Evolutionary conservation across 1,284 basidiomycete genomes (phyloP), one percentile per base, ranked within the genome.

Genomic region (Mycena citricolor): DNA sequence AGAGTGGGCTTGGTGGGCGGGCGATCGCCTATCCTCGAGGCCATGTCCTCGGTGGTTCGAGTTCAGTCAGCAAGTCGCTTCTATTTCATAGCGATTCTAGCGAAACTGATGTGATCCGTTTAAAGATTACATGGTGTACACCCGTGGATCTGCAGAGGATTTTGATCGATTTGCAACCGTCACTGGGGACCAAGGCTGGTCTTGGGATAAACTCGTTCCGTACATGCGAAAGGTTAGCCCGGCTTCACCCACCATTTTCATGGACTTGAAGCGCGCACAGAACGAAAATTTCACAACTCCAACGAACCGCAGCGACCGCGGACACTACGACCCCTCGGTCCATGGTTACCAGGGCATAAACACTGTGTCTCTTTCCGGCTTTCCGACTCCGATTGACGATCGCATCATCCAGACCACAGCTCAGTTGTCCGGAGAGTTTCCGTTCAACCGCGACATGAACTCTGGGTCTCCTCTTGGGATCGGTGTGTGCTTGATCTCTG

Each of bases 131-230:
- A 47, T 62, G 50, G 44, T 56, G 11, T 65, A 64, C 37, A 61
- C 56, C 6, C 55, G 62, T 13, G 64, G 63, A 8, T 55, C 63
- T 2, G 44, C 41, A 7, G 59, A 63, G 10, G 61, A 66, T 37
- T 65, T 43, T 24, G 55, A 66, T 39, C 52, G 58, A 12, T 58
- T 49, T 25, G 62, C 62, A 2, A 21, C 44, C 13, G 42, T 58
- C 11, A 53, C 61, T 8, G 57, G 54, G 2, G 64, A 67, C 40
- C 19, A 42, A 4, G 54, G 57, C 5, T 66, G 64, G 64, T 52
- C 57, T 7, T 67, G 64, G 64, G 49, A 63, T 19, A 52, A 24
- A 4, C 26, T 58, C 5, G 39, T 52, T 13, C 50, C 52, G 6
- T 58, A 58, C 35, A 47, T 55, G 35, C 37, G 34, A 13, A 55